Base-by-base conservation (phyloP, 208 protist species). In the Phytomonas sp. region DNA sequence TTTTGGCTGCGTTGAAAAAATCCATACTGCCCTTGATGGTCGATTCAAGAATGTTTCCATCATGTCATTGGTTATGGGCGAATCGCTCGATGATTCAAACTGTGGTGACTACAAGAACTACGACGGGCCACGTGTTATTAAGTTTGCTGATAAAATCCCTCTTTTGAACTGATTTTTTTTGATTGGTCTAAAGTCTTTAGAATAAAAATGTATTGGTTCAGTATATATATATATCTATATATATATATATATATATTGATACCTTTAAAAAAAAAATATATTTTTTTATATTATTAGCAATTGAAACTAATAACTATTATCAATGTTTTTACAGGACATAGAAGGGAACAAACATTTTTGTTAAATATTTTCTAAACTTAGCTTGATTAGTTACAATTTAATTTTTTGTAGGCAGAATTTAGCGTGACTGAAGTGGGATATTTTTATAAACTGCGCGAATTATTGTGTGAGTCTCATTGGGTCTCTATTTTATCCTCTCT, bases 41-140 rank as follows among this genome's bases (percentile, higher is more conserved):
- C 76, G 76, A 32, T 97, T 86, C 81, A 88, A 86, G 63, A 63
- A 88, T 33, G 79, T 95, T 29, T 67, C 62, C 30, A 87, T 97
- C 67, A 60, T 95, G 33, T 68, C 80, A 11, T 73, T 97, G 16
- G 62, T 93, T 34, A 69, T 79, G 4, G 87, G 90, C 36, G 84
- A 78, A 30, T 60, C 63, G 26, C 61, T 96, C 45, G 86, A 83
- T 1, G 83, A 94, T 36, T 80, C 69, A 4, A 94, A 92, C 71
- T 94, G 91, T 71, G 87, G 88, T 26, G 93, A 97, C 76, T 26
- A 75, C 3, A 74, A 64, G 29, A 77, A 78, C 30, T 92, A 89
- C 75, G 73, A 31, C 2, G 88, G 83, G 6, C 83, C 86, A 6
- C 86, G 91, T 37, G 84, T 90, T 0, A 80, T 94, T 31, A 87